phyloP scores from a whole-genome alignment of 176 grass and related monocot genomes.

The Areca catechu region DNA sequence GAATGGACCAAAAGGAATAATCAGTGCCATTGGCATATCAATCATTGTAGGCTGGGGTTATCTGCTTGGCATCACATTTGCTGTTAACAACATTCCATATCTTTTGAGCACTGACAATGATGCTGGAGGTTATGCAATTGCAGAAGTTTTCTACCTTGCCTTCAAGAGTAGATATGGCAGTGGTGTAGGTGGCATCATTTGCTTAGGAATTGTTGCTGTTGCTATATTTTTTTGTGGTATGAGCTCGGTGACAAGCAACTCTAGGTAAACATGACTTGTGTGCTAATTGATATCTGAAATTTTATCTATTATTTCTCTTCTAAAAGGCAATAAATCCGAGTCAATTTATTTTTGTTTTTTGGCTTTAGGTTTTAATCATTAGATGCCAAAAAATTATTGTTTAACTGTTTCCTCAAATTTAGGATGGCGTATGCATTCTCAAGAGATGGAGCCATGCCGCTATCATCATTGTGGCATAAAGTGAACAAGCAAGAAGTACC shows the following conservation, averaged over 20 bases:
- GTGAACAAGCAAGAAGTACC: conserved; percentile 80
- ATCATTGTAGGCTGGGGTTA: conserved; percentile 75
- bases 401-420: neutral
- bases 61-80: conserved; percentile 70
- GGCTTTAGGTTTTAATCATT: too few relatives aligned
- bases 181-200: conserved; percentile 70
- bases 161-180: conserved; percentile 72
- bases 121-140: conserved; percentile 74
- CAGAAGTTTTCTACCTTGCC: conserved; percentile 70
- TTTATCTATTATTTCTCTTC: too few relatives aligned
- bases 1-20: conserved; percentile 77
- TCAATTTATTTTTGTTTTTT: too few relatives aligned
- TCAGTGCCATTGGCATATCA: conserved; percentile 67
- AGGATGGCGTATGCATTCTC: conserved; percentile 97
- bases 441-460: conserved; percentile 90
- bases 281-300: too few relatives aligned
- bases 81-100: conserved; percentile 61
- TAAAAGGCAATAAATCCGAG: too few relatives aligned
- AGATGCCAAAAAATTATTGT: too few relatives aligned
- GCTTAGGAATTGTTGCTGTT: conserved; percentile 48
- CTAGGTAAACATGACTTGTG: conserved; percentile 30
- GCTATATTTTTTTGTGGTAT: conserved; percentile 81
- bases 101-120: conserved; percentile 75
- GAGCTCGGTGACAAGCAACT: conserved; percentile 81
- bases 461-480: conserved; percentile 79